Conservation (phyloP, 257 asterid species). For the Lycium barbarum region DNA sequence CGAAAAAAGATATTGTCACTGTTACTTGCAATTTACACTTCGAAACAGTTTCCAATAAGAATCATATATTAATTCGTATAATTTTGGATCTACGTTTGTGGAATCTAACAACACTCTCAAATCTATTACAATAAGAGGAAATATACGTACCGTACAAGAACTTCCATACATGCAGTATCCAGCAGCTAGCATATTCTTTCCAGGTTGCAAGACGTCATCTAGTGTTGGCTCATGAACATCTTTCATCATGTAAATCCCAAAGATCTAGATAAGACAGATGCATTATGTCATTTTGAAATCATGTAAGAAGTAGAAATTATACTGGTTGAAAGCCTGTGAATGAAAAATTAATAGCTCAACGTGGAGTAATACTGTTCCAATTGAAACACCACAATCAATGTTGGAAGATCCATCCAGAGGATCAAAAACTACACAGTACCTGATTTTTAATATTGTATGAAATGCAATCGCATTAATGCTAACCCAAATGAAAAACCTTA, state of each 20-base stretch:
- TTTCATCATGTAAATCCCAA: slow-evolving; percentile 77
- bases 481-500: neutral
- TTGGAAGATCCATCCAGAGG: slow-evolving; percentile 99
- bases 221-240: slow-evolving; percentile 69
- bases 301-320: neutral
- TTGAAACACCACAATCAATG: slow-evolving; percentile 96
- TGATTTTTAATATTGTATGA: slow-evolving; percentile 39
- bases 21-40: neutral
- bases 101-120: neutral
- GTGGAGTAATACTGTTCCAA: slow-evolving; percentile 75
- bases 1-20: neutral
- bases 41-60: neutral
- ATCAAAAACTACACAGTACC: slow-evolving; percentile 95
- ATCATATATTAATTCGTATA: neutral
- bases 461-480: slow-evolving; percentile 21
- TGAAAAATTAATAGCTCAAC: slow-evolving; percentile 19
- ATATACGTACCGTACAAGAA: slow-evolving; percentile 81
- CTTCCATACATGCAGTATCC: slow-evolving; percentile 99
- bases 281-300: neutral
- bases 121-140: neutral
- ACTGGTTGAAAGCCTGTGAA: slow-evolving; percentile 3
- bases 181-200: slow-evolving; percentile 91
- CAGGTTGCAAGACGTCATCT: slow-evolving; percentile 92
- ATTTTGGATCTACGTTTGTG: neutral
- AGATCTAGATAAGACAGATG: slow-evolving; percentile 60